Conservation (phyloP, 305 asterid species). For the Fraxinus greggii region DNA sequence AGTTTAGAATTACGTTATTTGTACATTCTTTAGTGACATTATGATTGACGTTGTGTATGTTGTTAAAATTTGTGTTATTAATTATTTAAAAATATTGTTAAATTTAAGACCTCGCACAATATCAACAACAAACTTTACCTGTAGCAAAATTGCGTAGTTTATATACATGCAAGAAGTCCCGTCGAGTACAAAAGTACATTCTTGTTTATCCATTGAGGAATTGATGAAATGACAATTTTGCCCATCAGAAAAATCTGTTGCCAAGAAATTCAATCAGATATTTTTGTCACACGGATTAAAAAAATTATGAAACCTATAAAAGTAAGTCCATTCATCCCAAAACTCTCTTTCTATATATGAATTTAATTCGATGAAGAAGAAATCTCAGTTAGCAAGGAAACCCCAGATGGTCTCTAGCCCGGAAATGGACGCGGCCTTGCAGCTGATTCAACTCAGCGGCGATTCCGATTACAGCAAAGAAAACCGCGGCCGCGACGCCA, state of each 20-base stretch:
- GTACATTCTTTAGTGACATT: too few species aligned
- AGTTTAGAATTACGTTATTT: too few species aligned
- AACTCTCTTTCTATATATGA: neutral
- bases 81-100: too few species aligned
- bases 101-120: too few species aligned
- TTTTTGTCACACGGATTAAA: neutral
- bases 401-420: slow-evolving; percentile 32
- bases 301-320: neutral
- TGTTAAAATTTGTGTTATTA: too few species aligned
- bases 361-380: slow-evolving; percentile 22
- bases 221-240: neutral
- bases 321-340: neutral
- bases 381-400: slow-evolving; percentile 19
- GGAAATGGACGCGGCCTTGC: slow-evolving; percentile 73
- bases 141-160: too few species aligned
- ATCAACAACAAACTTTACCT: too few species aligned
- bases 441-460: slow-evolving; percentile 75
- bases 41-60: too few species aligned
- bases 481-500: slow-evolving; percentile 17
- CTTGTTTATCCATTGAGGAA: neutral
- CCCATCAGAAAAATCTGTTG: neutral
- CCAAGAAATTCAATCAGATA: neutral
- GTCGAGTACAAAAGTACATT: neutral
- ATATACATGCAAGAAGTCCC: neutral
- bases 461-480: slow-evolving; percentile 36